Evolutionary conservation across 2,329 filamentous ascomycete species (phyloP), one percentile per base, ranked within the genome.

Genomic region (Geosmithia flava): DNA sequence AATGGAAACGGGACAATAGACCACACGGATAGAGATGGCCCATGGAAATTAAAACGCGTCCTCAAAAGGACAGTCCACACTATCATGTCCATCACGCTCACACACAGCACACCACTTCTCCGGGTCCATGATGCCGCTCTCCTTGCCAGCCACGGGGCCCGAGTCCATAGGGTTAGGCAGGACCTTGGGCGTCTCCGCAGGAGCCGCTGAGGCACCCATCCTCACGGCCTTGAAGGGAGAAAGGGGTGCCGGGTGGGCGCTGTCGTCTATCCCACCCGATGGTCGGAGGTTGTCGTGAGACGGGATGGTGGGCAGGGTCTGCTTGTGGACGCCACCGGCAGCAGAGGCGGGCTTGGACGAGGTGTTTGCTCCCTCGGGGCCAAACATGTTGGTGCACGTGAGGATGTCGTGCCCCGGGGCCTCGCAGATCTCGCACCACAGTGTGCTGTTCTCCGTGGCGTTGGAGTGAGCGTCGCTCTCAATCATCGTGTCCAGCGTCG

Each of bases 371-470:
- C 63, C 61, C 23, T 68, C 68, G 7, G 69, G 61, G 2, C 75
- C 81, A 63, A 87, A 91, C 82, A 95, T 93, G 63, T 88, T 91
- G 47, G 86, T 89, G 72, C 91, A 97, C 20, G 87, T 94, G 49
- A 97, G 72, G 51, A 97, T 95, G 58, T 97, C 91, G 60, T 97
- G 91, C 16, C 91, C 90, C 44, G 80, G 76, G 33, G 86, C 87
- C 68, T 96, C 90, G 68, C 91, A 97, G 52, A 97, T 93, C 67
- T 97, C 93, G 66, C 91, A 97, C 85, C 87, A 95, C 53, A 90
- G 75, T 16, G 75, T 78, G 61, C 80, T 85, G 56, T 75, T 81
- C 60, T 89, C 86, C 40, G 84, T 87, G 20, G 79, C 76, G 27
- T 77, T 80, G 39, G 84, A 86, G 63, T 83, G 76, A 15, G 74